Conservation (phyloP, 257 asterid species). For the Petrea volubilis region DNA sequence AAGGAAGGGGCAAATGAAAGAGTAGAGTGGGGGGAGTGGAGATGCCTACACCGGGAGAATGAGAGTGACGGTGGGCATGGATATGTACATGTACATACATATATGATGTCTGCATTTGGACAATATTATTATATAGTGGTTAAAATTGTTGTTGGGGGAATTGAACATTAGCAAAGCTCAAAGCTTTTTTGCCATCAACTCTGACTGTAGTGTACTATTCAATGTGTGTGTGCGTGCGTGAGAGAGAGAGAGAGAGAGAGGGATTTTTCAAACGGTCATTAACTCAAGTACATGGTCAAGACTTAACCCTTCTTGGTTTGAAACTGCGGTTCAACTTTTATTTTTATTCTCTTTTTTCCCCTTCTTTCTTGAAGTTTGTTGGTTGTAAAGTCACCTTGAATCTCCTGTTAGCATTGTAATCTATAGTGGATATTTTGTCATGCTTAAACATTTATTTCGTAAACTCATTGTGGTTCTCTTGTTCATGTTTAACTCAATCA, state of each 20-base stretch:
- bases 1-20: background rate
- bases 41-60: constrained; percentile 37
- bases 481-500: too few relatives aligned
- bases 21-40: constrained; percentile 26
- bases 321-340: background rate
- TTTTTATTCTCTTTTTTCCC: background rate
- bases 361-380: background rate
- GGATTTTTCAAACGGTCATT: constrained; percentile 39
- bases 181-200: constrained; percentile 29
- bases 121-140: constrained; percentile 13
- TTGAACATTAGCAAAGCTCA: constrained; percentile 8
- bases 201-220: constrained; percentile 21
- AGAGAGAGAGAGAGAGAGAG: too few relatives aligned
- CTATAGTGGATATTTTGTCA: too few relatives aligned
- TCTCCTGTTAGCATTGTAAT: background rate
- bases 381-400: background rate
- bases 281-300: constrained; percentile 20
- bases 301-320: constrained; percentile 10
- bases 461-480: too few relatives aligned
- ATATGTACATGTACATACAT: constrained; percentile 8
- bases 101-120: constrained; percentile 25
- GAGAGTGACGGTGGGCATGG: constrained; percentile 35
- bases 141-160: constrained; percentile 30
- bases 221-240: background rate
- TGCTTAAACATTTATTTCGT: background rate